A percentile compares a stretch with the other conserved stretches of the same genome.
These are phyloP conservation scores for Candida tetrigidarum DNA, from an alignment of 1,139 yeast genomes.

Conservation along the genomic window DNA sequence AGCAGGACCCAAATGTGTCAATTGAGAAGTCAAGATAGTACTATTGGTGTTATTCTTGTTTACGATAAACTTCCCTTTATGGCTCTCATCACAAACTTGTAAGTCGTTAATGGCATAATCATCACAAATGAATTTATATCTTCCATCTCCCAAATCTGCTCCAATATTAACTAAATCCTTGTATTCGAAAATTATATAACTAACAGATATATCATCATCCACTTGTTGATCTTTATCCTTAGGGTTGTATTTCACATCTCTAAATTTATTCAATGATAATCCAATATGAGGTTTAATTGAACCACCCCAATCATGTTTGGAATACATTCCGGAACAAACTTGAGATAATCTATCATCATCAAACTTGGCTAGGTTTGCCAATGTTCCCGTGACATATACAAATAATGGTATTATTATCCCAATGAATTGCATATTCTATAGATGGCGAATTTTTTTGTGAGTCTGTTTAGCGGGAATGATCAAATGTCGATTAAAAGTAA, in stretches of 20 bases:
- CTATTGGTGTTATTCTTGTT: conserved; percentile 48
- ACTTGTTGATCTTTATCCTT: conserved; percentile 26
- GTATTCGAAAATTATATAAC: conserved; percentile 82
- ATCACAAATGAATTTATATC: conserved; percentile 72
- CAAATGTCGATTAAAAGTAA: not conserved
- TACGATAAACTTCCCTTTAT: conserved; percentile 67
- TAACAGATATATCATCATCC: conserved; percentile 48
- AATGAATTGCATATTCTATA: not conserved
- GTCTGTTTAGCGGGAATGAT: not conserved
- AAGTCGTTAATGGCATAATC: conserved; percentile 62
- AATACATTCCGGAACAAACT: conserved; percentile 88
- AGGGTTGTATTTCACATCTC: conserved; percentile 37
- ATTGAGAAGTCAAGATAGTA: conserved; percentile 58
- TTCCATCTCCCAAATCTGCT: conserved; percentile 34
- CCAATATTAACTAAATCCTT: conserved; percentile 78
- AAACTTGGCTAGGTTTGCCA: conserved; percentile 55
- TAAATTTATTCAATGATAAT: conserved; percentile 44
- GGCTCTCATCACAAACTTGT: conserved; percentile 53
- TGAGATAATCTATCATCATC: conserved; percentile 54
- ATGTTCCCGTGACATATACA: conserved; percentile 13
- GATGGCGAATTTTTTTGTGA: too few species aligned
- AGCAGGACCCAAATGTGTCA: conserved; percentile 62
- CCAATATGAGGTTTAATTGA: conserved; percentile 63
- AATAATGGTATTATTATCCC: conserved; percentile 9
- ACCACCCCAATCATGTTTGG: conserved; percentile 90